These are phyloP conservation scores for Talaromyces sp. DNA, from an alignment of 2,329 filamentous ascomycete species.

Conservation along the genomic window DNA sequence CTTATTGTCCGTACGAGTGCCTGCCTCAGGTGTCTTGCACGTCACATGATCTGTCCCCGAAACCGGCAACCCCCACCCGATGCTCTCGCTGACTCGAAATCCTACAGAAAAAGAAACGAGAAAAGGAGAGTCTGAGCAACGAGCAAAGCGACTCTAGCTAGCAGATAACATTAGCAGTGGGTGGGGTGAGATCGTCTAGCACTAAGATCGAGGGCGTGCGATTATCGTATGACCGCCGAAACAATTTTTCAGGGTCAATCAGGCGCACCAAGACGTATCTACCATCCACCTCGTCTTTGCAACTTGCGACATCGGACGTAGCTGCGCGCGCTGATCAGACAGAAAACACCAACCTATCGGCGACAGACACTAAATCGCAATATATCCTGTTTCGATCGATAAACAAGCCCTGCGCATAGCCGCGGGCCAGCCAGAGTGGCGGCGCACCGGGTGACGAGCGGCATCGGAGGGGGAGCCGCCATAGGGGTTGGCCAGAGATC, in stretches of 20 bases:
- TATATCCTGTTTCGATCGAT: constrained; percentile 9
- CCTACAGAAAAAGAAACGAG: neutral
- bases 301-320: constrained; percentile 22
- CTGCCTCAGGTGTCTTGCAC: constrained; percentile 1
- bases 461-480: constrained; percentile 36
- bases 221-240: neutral
- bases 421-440: constrained; percentile 37
- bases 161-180: too few relatives aligned
- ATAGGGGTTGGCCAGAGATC: constrained; percentile 25
- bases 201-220: neutral
- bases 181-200: neutral
- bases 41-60: constrained; percentile 15
- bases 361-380: neutral
- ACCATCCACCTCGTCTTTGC: constrained; percentile 6
- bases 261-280: neutral
- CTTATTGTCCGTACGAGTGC: neutral
- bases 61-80: constrained; percentile 15
- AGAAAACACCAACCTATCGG: constrained; percentile 9
- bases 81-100: neutral
- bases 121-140: neutral
- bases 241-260: neutral
- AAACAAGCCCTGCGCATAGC: constrained; percentile 17
- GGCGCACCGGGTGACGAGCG: constrained; percentile 35
- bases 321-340: constrained; percentile 8
- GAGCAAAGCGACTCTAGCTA: neutral